Conservation (phyloP, 805 yeast species). For the Maudiozyma bulderi region DNA sequence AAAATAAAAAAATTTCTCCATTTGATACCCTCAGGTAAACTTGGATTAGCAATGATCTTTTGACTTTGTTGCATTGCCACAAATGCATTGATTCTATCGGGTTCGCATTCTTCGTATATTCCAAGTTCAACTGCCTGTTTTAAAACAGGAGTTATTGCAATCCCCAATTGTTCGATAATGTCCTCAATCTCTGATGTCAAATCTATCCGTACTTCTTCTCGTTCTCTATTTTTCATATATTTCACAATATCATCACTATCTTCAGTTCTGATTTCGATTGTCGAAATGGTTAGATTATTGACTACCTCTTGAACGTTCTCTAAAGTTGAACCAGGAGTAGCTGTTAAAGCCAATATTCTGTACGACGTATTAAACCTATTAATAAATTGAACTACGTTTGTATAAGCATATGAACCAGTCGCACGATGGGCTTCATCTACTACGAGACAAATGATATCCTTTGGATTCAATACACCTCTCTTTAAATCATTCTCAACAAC, state of each 20-base stretch:
- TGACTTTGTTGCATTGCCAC: conserved; percentile 61
- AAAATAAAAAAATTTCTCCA: conserved; percentile 61
- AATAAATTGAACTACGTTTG: conserved; percentile 64
- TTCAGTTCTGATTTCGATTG: conserved; percentile 80
- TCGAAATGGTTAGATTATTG: conserved; percentile 60
- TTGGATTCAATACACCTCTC: conserved; percentile 68
- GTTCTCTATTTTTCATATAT: conserved; percentile 62
- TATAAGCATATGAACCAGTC: conserved; percentile 81
- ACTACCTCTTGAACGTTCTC: conserved; percentile 85
- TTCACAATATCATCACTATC: conserved; percentile 67
- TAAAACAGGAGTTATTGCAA: conserved; percentile 59
- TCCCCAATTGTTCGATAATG: conserved; percentile 45
- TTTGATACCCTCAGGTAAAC: conserved; percentile 56
- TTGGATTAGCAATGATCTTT: conserved; percentile 42
- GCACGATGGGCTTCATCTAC: conserved; percentile 96
- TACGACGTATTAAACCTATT: conserved; percentile 55
- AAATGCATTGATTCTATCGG: conserved; percentile 59
- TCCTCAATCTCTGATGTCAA: conserved; percentile 46
- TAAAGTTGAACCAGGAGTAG: conserved; percentile 86
- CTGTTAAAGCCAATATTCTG: conserved; percentile 79
- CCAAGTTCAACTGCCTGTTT: conserved; percentile 53
- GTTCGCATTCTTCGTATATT: conserved; percentile 56
- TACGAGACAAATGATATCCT: conserved; percentile 61
- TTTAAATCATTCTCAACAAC: conserved; percentile 85
- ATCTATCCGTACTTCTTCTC: conserved; percentile 50